A percentile compares a stretch with the other conserved stretches of the same genome.
phyloP scores from a whole-genome alignment of 331 rosid species.

The Malus hybrid region DNA sequence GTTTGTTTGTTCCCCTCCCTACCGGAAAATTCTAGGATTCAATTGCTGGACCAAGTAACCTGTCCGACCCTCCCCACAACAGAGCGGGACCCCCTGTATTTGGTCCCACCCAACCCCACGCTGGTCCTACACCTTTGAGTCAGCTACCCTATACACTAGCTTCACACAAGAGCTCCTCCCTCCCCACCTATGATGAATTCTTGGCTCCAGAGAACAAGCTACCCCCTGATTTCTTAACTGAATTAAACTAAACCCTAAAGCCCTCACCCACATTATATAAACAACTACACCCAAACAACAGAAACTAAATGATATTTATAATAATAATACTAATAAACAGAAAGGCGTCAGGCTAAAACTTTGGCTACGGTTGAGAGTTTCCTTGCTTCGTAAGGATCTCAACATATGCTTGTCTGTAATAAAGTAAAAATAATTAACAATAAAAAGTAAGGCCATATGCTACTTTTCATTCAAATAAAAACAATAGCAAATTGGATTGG shows the following conservation, averaged over 20 bases:
- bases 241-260: neutral
- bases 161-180: neutral
- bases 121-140: neutral
- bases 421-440: neutral
- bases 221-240: neutral
- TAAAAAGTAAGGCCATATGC: neutral
- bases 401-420: neutral
- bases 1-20: neutral
- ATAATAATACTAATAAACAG: neutral
- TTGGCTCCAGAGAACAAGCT: slow-evolving; percentile 5
- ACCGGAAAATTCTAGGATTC: neutral
- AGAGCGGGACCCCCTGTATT: neutral
- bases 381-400: slow-evolving; percentile 13
- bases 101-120: neutral
- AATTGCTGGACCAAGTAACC: neutral
- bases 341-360: neutral
- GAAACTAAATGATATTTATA: neutral
- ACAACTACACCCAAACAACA: neutral
- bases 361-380: neutral
- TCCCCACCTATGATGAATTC: neutral
- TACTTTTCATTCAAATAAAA: neutral
- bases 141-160: neutral
- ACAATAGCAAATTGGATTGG: neutral
- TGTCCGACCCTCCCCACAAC: neutral
- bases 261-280: neutral